Percentiles rank a stretch among this genome's conserved stretches.
These are phyloP conservation scores for Colletotrichum agaves DNA, from an alignment of 2,329 filamentous ascomycete genomes.

Conservation along the genomic window DNA sequence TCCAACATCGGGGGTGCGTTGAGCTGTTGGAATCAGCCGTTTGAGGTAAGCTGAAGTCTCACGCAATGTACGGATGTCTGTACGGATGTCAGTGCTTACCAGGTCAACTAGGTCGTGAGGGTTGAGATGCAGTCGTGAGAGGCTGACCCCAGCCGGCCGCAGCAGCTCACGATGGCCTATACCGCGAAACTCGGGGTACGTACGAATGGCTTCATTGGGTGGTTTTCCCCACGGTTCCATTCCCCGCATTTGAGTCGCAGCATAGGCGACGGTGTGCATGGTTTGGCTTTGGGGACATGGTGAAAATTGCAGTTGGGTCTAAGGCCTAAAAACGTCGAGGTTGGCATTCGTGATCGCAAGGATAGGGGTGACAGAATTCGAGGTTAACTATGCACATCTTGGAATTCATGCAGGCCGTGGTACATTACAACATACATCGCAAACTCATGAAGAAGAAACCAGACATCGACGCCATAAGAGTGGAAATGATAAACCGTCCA, in stretches of 20 bases:
- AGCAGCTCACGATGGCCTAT: conserved; percentile 11
- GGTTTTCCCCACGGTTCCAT: conserved; percentile 24
- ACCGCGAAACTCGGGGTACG: conserved; percentile 8
- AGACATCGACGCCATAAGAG: conserved; percentile 11
- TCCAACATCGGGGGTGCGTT: conserved; percentile 34
- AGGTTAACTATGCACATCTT: neutral
- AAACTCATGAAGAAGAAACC: neutral
- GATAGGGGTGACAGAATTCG: no score
- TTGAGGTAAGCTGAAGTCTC: conserved; percentile 16
- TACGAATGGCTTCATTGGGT: conserved; percentile 5
- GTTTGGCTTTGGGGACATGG: conserved; percentile 16
- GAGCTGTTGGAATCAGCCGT: conserved; percentile 38
- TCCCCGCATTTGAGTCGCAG: conserved; percentile 15
- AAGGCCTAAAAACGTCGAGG: neutral
- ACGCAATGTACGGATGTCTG: no score
- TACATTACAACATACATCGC: conserved; percentile 29
- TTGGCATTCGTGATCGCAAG: no score
- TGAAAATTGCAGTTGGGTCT: conserved; percentile 10
- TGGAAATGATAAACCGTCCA: neutral
- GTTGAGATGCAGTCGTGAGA: conserved; percentile 29
- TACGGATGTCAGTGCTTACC: no score
- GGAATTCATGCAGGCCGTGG: conserved; percentile 13
- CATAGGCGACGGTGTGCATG: conserved; percentile 32
- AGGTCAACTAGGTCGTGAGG: no score
- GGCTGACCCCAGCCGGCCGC: neutral